phyloP scores from a whole-genome alignment of 352 stramenopile genomes.

The Globisporangium perplexum region DNA sequence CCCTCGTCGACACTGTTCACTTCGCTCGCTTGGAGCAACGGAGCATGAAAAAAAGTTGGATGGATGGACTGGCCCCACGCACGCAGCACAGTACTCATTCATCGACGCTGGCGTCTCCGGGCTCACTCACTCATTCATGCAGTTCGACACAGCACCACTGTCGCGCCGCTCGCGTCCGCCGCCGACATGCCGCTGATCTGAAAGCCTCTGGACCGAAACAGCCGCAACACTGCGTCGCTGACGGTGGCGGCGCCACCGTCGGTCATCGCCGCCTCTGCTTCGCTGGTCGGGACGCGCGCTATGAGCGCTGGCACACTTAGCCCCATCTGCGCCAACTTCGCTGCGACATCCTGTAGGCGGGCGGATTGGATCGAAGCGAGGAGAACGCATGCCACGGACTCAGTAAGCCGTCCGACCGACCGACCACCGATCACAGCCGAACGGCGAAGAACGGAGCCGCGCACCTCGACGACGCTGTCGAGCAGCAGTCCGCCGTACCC shows the following conservation, averaged over 20 bases:
- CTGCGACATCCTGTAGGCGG: background rate
- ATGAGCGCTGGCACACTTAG: background rate
- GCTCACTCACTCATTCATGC: background rate
- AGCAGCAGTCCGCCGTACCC: slow-evolving; percentile 53
- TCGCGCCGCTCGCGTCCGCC: background rate
- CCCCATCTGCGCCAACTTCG: background rate
- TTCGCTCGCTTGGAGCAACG: too few relatives aligned
- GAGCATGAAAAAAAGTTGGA: too few relatives aligned
- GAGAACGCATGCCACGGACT: background rate
- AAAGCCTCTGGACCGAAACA: background rate
- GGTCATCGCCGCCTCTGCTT: background rate
- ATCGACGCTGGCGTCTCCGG: too few relatives aligned
- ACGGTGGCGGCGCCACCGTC: too few relatives aligned
- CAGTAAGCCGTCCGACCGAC: background rate
- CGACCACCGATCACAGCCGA: background rate
- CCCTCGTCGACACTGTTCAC: too few relatives aligned
- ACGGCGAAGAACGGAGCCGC: background rate
- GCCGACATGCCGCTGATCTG: too few relatives aligned
- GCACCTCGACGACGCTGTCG: background rate
- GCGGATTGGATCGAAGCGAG: background rate
- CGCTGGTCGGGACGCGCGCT: background rate
- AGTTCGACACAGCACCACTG: background rate
- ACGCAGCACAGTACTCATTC: too few relatives aligned
- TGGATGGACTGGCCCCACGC: too few relatives aligned
- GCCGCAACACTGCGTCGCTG: background rate